Conservation (phyloP, 768 basidiomycete genomes). For the Suillus plorans region DNA sequence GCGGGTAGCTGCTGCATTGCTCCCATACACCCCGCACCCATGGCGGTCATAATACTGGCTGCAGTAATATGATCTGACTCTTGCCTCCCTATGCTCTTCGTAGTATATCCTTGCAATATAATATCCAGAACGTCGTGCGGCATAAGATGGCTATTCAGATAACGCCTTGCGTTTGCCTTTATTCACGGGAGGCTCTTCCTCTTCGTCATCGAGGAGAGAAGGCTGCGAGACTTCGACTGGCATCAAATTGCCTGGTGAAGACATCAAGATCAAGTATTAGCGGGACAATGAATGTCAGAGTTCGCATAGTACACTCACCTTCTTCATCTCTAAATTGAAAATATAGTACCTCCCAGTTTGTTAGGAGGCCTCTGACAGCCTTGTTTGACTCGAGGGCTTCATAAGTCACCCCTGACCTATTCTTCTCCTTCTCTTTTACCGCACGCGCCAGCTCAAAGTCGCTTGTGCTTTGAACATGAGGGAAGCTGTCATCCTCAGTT, state of each 20-base stretch:
- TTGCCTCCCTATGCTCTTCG: background rate
- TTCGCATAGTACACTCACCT: conserved; percentile 44
- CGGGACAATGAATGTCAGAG: background rate
- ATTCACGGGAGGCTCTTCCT: conserved; percentile 35
- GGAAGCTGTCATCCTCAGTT: conserved; percentile 34
- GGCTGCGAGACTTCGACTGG: conserved; percentile 62
- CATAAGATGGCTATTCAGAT: conserved; percentile 20
- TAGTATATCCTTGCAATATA: background rate
- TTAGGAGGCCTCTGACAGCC: conserved; percentile 49
- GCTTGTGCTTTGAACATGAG: conserved; percentile 32
- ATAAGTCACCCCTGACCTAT: conserved; percentile 43
- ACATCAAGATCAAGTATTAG: conserved; percentile 2
- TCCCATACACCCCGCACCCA: conserved; percentile 57
- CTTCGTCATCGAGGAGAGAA: conserved; percentile 61
- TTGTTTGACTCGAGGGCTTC: conserved; percentile 45
- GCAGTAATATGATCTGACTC: background rate
- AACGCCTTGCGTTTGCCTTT: conserved; percentile 70
- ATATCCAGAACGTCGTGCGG: background rate
- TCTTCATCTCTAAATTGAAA: conserved; percentile 63
- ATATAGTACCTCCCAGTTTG: conserved; percentile 68
- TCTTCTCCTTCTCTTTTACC: conserved; percentile 48
- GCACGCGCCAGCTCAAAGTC: conserved; percentile 69
- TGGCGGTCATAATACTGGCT: conserved; percentile 37
- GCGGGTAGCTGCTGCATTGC: conserved; percentile 86
- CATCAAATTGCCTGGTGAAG: conserved; percentile 48